These are phyloP conservation scores for Kodamaea neixiangensis DNA, from an alignment of 805 yeast genomes.

Conservation along the genomic window DNA sequence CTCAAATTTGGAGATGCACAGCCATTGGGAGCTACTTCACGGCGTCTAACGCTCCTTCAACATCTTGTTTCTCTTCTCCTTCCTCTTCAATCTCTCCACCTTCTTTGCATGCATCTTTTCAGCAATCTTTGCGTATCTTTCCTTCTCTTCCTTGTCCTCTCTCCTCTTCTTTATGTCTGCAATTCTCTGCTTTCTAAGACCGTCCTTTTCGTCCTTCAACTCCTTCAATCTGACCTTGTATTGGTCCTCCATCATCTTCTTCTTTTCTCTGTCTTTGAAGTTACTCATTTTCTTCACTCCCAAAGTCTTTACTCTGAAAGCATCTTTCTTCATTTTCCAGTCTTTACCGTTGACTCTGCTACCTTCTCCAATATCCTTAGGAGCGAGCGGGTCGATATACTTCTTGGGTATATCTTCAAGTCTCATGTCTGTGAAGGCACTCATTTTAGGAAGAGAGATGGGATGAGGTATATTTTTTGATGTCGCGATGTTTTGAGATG, in stretches of 20 bases:
- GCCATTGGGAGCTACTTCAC: too few relatives aligned
- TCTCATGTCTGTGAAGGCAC: constrained; percentile 29
- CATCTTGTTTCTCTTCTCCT: constrained; percentile 93
- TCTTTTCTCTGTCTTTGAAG: constrained; percentile 69
- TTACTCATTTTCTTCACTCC: constrained; percentile 54
- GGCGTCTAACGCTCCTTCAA: constrained; percentile 74
- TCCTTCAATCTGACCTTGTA: constrained; percentile 68
- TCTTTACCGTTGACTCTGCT: constrained; percentile 62
- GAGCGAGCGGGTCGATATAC: constrained; percentile 34
- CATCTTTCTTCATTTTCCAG: constrained; percentile 70
- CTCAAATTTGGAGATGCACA: too few relatives aligned
- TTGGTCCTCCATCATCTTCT: constrained; percentile 64
- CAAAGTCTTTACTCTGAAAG: constrained; percentile 61
- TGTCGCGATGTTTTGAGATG: constrained; percentile 5
- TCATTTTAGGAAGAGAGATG: constrained; percentile 23
- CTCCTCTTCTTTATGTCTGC: constrained; percentile 68
- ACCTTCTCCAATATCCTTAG: constrained; percentile 47
- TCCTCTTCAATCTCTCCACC: constrained; percentile 84
- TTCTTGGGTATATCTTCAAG: constrained; percentile 37
- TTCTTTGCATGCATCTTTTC: constrained; percentile 88
- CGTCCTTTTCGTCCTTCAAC: constrained; percentile 76
- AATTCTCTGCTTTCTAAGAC: constrained; percentile 52
- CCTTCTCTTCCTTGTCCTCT: constrained; percentile 83
- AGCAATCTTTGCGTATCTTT: constrained; percentile 80
- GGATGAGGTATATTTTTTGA: constrained; percentile 1